Base-by-base conservation (phyloP, 305 asterid genomes). In the Coffea humblotiana region DNA sequence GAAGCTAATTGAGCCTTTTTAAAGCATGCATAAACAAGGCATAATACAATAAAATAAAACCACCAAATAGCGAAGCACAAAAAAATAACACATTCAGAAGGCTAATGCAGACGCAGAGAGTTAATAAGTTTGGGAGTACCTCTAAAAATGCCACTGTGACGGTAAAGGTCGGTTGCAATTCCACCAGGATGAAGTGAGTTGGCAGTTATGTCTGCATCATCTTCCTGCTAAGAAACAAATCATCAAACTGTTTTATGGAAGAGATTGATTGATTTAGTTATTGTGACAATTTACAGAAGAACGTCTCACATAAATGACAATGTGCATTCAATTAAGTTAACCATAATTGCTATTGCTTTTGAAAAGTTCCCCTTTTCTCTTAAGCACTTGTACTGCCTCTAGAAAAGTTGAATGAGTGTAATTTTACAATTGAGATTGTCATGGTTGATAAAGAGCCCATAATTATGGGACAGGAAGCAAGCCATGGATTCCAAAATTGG, bases 121-220 rank as follows among this genome's bases (percentile, higher is more conserved):
- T 79, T 80, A 84, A 84, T 25, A 43, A 78, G 64, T 14, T 60
- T 60, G 27, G 11, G 7, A 0, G 45, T 71, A 79, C 83, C 95
- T 91, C 84, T 86, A 51, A 88, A 71, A 78, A 89, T 52, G 67
- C 96, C 92, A 49, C 84, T 25, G 79, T 90, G 80, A 25, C 94
- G 89, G 79, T 89, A 90, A 85, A 91, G 89, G 79, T 92, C 91
- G 82, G 98, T 93, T 18, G 91, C 67, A 77, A 93, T 78, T 13
- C 78, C 61, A 80, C 98, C 98, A 3, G 98, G 98, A 87, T 94
- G 98, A 80, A 93, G 89, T 56, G 98, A 94, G 75, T 92, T 93
- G 77, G 93, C 94, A 32, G 98, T 93, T 80, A 94, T 84, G 16
- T 91, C 89, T 69, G 84, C 91, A 77, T 91, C 96, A 8, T 88